Percentiles rank a stretch among this genome's conserved stretches.
These are phyloP conservation scores for Bipolaris oryzae DNA, from an alignment of 2,329 filamentous ascomycete species.

Conservation along the genomic window DNA sequence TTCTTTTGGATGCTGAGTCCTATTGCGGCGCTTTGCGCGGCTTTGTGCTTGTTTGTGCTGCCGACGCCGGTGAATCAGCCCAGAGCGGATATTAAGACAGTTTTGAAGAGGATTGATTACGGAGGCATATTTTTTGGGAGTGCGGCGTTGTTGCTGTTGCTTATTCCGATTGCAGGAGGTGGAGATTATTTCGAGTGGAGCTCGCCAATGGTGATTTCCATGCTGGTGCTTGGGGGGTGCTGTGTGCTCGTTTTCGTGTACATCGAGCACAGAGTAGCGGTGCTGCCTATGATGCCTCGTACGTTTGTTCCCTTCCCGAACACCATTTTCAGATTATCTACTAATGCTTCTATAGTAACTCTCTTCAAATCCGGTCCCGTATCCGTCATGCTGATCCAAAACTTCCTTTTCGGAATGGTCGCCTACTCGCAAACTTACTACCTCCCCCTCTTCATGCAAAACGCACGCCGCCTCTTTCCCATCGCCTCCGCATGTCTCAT, in stretches of 20 bases:
- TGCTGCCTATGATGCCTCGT: conserved; percentile 64
- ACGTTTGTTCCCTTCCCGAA: conserved; percentile 17
- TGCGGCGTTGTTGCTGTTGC: conserved; percentile 62
- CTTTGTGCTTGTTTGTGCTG: conserved; percentile 23
- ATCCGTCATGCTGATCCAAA: conserved; percentile 62
- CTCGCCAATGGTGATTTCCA: conserved; percentile 64
- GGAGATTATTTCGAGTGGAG: conserved; percentile 63
- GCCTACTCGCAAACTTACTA: conserved; percentile 67
- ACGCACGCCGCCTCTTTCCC: conserved; percentile 55
- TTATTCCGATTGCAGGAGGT: conserved; percentile 68
- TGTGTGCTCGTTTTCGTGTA: conserved; percentile 58
- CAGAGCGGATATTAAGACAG: conserved; percentile 52
- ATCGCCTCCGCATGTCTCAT: conserved; percentile 58
- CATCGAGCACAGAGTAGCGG: conserved; percentile 62
- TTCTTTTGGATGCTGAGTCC: conserved; percentile 32
- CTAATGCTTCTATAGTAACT: conserved; percentile 42
- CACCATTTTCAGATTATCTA: not conserved
- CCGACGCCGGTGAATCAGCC: conserved; percentile 55
- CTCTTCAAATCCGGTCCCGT: conserved; percentile 63
- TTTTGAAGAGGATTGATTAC: conserved; percentile 64
- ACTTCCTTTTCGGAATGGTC: conserved; percentile 64
- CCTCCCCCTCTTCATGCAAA: conserved; percentile 67
- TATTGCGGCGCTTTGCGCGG: conserved; percentile 16
- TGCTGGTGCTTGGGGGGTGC: conserved; percentile 60
- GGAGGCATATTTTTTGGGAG: conserved; percentile 62